Conservation (phyloP, 2,329 filamentous ascomycete genomes). For the Talaromyces sp. region DNA sequence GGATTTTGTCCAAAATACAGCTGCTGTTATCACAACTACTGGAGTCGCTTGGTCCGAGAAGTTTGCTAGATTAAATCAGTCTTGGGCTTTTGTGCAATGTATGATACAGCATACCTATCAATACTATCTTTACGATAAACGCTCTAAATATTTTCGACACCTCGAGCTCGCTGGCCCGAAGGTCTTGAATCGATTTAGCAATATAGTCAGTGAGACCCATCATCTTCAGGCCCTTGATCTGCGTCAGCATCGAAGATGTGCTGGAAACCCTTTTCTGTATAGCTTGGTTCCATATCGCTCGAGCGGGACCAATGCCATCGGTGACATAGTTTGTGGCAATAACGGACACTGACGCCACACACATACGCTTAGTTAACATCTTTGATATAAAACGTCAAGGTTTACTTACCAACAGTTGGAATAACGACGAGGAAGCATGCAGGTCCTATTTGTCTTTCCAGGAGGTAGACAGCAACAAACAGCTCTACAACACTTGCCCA, state of each 20-base stretch:
- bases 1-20: constrained; percentile 8
- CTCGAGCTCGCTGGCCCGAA: background rate
- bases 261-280: constrained; percentile 40
- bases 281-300: constrained; percentile 38
- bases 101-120: too few relatives aligned
- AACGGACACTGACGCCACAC: constrained; percentile 12
- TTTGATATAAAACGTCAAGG: background rate
- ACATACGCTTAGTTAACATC: background rate
- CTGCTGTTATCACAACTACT: constrained; percentile 13
- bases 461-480: constrained; percentile 29
- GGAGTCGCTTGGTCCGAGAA: constrained; percentile 2
- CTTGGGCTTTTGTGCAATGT: background rate
- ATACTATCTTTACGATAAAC: too few relatives aligned
- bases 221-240: constrained; percentile 41
- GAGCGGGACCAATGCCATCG: constrained; percentile 13
- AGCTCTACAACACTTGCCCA: constrained; percentile 34
- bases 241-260: constrained; percentile 35
- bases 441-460: constrained; percentile 26
- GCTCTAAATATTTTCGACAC: constrained; percentile 8
- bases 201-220: constrained; percentile 23
- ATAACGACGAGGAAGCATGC: constrained; percentile 29
- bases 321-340: constrained; percentile 6
- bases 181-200: background rate
- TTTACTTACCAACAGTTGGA: constrained; percentile 23
- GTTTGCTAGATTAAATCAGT: constrained; percentile 5